These are phyloP conservation scores for Orychophragmus violaceus DNA, from an alignment of 345 rosid species.

Conservation along the genomic window DNA sequence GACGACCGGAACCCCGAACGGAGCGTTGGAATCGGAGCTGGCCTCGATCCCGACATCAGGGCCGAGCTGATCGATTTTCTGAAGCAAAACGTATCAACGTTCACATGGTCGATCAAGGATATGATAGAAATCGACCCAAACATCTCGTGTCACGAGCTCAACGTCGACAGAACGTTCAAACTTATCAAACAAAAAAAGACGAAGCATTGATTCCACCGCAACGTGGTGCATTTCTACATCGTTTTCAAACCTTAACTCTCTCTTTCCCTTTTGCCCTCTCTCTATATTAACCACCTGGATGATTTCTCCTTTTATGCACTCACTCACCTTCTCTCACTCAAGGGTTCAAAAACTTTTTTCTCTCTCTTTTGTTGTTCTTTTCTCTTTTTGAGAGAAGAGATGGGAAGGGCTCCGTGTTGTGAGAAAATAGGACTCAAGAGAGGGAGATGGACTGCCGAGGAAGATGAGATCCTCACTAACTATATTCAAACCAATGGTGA, in stretches of 20 bases:
- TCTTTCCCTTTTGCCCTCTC: constrained; percentile 25
- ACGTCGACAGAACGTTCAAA: too few relatives aligned
- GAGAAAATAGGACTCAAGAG: constrained; percentile 76
- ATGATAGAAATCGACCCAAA: too few relatives aligned
- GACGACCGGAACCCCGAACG: too few relatives aligned
- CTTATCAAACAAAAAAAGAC: too few relatives aligned
- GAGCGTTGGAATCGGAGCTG: too few relatives aligned
- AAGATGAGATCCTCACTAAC: constrained; percentile 56
- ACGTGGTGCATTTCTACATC: too few relatives aligned
- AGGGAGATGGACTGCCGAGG: constrained; percentile 86
- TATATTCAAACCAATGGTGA: constrained; percentile 71
- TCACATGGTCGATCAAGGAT: too few relatives aligned
- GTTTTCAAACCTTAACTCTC: constrained; percentile 15
- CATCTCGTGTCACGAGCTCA: too few relatives aligned
- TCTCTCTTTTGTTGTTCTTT: neutral
- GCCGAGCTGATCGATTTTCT: too few relatives aligned
- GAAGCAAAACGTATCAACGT: too few relatives aligned
- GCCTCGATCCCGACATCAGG: too few relatives aligned
- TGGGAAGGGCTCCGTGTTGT: constrained; percentile 94
- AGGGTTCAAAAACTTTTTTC: constrained; percentile 12
- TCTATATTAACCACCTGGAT: constrained; percentile 28
- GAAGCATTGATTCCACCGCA: too few relatives aligned
- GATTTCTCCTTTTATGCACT: constrained; percentile 9
- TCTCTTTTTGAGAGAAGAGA: constrained; percentile 10
- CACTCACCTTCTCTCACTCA: constrained; percentile 17